A percentile compares a stretch with the other conserved stretches of the same genome.
These are phyloP conservation scores for Fusarium sp. DNA, from an alignment of 2,329 filamentous ascomycete species.

Conservation along the genomic window DNA sequence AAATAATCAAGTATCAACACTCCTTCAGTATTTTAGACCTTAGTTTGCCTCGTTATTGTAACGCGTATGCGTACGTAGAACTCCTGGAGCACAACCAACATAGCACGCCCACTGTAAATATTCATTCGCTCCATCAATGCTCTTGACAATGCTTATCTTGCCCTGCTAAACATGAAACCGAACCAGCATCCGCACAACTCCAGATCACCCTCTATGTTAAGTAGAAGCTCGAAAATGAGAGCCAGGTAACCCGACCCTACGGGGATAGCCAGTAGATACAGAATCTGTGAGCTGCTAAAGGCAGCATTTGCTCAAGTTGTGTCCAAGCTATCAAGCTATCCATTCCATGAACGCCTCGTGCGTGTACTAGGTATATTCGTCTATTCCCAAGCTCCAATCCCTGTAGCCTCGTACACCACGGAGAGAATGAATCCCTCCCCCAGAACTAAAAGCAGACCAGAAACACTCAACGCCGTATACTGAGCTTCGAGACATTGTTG, in stretches of 20 bases:
- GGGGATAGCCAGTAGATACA: background rate
- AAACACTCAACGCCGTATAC: conserved; percentile 27
- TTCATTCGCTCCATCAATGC: background rate
- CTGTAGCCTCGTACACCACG: conserved; percentile 26
- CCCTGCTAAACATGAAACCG: background rate
- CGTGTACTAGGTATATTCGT: conserved; percentile 49
- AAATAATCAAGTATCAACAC: background rate
- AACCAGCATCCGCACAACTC: conserved; percentile 3
- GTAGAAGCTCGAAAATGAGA: conserved; percentile 6
- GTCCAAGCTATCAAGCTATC: conserved; percentile 30
- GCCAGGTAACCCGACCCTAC: background rate
- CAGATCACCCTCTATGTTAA: conserved; percentile 11
- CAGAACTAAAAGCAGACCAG: conserved; percentile 13
- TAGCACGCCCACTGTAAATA: background rate
- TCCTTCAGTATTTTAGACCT: conserved; percentile 20
- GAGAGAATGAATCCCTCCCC: conserved; percentile 1
- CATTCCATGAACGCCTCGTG: conserved; percentile 47
- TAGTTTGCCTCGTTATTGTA: conserved; percentile 19
- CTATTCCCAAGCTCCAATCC: conserved; percentile 39
- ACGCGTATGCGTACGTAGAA: conserved; percentile 3
- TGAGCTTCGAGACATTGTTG: conserved; percentile 17
- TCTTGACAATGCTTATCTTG: conserved; percentile 9
- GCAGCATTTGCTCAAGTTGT: conserved; percentile 7
- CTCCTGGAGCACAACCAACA: background rate
- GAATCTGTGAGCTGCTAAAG: background rate